Conservation (phyloP, 495 filamentous ascomycete species). For the Penicillium cinerascens region DNA sequence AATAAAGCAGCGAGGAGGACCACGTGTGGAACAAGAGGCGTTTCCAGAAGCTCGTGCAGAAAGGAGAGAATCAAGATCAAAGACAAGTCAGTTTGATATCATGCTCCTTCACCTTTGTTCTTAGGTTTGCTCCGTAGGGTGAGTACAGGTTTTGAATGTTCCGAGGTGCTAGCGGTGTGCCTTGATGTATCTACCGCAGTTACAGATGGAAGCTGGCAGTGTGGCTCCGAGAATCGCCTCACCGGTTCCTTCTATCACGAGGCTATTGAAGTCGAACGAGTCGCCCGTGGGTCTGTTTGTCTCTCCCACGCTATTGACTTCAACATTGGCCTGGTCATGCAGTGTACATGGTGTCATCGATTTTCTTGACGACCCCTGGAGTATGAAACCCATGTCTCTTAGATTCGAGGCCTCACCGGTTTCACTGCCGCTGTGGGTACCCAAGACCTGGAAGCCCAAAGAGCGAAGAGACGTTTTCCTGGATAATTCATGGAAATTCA, state of each 20-base stretch:
- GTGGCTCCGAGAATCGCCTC: constrained; percentile 9
- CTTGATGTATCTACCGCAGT: not conserved
- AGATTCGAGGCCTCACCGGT: constrained; percentile 38
- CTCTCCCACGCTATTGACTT: constrained; percentile 8
- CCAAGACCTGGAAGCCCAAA: constrained; percentile 25
- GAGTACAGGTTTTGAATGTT: constrained; percentile 8
- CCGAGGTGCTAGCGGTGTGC: constrained; percentile 5
- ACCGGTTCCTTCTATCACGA: constrained; percentile 11
- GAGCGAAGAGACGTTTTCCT: constrained; percentile 35
- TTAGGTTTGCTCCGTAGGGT: constrained; percentile 8
- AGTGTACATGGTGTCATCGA: constrained; percentile 18
- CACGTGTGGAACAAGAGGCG: constrained; percentile 13
- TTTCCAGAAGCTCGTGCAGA: constrained; percentile 22
- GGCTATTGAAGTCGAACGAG: constrained; percentile 21
- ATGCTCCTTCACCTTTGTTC: constrained; percentile 7
- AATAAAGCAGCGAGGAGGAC: constrained; percentile 2
- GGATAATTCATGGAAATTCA: not conserved
- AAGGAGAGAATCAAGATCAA: constrained; percentile 9
- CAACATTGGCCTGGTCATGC: constrained; percentile 26
- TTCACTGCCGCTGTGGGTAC: constrained; percentile 35
- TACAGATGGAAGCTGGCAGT: not conserved
- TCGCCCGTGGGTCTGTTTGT: constrained; percentile 18
- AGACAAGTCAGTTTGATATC: constrained; percentile 13
- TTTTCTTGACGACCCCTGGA: constrained; percentile 12
- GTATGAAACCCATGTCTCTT: constrained; percentile 15